Conservation (phyloP, 2,329 filamentous ascomycete genomes). For the Aureobasidium sp. region DNA sequence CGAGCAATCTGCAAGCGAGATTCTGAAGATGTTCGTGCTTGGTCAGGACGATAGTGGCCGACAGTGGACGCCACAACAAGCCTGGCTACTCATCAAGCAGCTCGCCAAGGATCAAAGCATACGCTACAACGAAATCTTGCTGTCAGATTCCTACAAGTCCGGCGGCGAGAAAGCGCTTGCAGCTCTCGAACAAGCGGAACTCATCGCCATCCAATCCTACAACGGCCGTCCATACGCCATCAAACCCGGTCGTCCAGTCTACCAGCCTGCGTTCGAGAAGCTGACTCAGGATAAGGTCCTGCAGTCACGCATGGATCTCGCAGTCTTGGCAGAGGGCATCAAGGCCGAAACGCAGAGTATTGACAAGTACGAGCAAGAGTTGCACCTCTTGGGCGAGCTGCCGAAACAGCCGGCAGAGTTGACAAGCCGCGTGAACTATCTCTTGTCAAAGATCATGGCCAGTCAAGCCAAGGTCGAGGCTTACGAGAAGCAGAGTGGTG, state of each 20-base stretch:
- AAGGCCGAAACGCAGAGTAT: slow-evolving; percentile 66
- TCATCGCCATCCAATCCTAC: slow-evolving; percentile 65
- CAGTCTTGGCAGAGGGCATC: slow-evolving; percentile 58
- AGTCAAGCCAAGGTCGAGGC: slow-evolving; percentile 65
- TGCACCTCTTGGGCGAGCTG: slow-evolving; percentile 60
- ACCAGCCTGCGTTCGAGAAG: slow-evolving; percentile 69
- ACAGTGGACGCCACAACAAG: slow-evolving; percentile 75
- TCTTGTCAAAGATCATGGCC: slow-evolving; percentile 63
- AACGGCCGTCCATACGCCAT: slow-evolving; percentile 73
- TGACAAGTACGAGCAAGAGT: slow-evolving; percentile 69
- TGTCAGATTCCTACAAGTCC: slow-evolving; percentile 64
- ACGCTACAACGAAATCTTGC: slow-evolving; percentile 76
- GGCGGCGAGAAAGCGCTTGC: slow-evolving; percentile 69
- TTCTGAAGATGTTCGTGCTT: slow-evolving; percentile 85
- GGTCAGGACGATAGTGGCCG: slow-evolving; percentile 46
- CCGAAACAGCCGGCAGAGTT: slow-evolving; percentile 63
- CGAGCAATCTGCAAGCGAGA: slow-evolving; percentile 78
- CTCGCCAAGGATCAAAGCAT: slow-evolving; percentile 61
- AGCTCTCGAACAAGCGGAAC: slow-evolving; percentile 72
- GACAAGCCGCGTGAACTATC: slow-evolving; percentile 56
- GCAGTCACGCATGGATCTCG: slow-evolving; percentile 58
- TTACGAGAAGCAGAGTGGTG: slow-evolving; percentile 63
- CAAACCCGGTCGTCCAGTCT: slow-evolving; percentile 75
- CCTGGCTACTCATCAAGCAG: slow-evolving; percentile 77
- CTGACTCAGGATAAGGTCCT: slow-evolving; percentile 65